A percentile compares a stretch with the other conserved stretches of the same genome.
phyloP scores from a whole-genome alignment of 2,329 filamentous ascomycete species.

The Colletotrichum tabaci region DNA sequence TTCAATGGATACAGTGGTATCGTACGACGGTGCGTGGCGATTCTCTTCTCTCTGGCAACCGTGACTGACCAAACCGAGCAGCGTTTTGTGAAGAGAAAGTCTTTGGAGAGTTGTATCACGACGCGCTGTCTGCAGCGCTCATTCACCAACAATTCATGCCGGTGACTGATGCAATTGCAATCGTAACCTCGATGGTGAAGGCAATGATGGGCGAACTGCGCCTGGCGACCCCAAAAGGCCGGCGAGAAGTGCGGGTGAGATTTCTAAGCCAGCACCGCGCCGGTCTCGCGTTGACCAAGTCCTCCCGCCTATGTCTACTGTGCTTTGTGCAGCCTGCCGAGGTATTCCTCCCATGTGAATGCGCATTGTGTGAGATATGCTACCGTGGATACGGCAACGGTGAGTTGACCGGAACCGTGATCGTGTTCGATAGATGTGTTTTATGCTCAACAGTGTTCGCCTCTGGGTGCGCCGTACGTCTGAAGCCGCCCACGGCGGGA shows the following conservation, averaged over 20 bases:
- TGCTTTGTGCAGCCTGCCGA: constrained; percentile 3
- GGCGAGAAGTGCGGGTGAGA: not conserved
- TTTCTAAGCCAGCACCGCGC: not conserved
- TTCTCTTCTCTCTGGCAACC: not conserved
- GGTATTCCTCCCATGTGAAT: constrained; percentile 15
- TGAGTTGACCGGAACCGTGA: not conserved
- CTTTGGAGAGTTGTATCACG: not conserved
- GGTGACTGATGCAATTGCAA: not conserved
- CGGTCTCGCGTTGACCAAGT: not conserved
- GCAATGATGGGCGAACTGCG: not conserved
- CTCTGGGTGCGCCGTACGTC: constrained; percentile 8
- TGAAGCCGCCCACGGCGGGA: constrained; percentile 14
- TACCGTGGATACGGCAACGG: not conserved
- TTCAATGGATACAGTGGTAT: not conserved
- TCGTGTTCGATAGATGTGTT: not conserved
- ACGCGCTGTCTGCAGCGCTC: not conserved
- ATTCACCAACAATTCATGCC: not conserved
- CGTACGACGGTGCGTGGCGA: not conserved
- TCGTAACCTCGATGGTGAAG: not conserved
- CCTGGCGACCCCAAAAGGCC: not conserved
- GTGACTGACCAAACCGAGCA: not conserved
- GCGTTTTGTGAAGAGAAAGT: not conserved
- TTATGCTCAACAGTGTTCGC: not conserved
- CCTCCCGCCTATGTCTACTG: not conserved
- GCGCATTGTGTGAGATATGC: constrained; percentile 8